Percentiles rank a stretch among this genome's conserved stretches.
These are phyloP conservation scores for Heritiera fomes DNA, from an alignment of 345 rosid species.

Conservation along the genomic window DNA sequence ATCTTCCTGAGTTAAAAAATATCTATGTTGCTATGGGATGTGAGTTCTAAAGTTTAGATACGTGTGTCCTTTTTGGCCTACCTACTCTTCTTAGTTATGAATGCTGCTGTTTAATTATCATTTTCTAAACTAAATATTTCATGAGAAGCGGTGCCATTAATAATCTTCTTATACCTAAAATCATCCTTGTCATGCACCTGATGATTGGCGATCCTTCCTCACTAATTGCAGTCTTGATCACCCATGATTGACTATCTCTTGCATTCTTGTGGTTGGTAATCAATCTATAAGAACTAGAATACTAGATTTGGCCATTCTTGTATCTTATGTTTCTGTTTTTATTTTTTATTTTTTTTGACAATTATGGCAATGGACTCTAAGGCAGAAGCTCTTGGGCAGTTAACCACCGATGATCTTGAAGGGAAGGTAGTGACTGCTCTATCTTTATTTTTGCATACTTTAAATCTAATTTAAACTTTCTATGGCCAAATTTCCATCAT, in stretches of 20 bases:
- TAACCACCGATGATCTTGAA: slow-evolving; percentile 65
- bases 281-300: not conserved
- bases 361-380: slow-evolving; percentile 75
- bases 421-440: slow-evolving; percentile 51
- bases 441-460: slow-evolving; percentile 6
- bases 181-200: not conserved
- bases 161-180: not conserved
- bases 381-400: slow-evolving; percentile 68
- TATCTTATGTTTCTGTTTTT: not conserved
- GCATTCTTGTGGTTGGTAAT: not conserved
- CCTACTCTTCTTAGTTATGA: no score
- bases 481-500: no score
- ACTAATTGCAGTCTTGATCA: not conserved
- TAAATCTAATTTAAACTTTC: not conserved
- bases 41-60: not conserved
- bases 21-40: not conserved
- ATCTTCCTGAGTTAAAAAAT: not conserved
- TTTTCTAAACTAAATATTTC: not conserved
- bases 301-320: not conserved
- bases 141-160: not conserved
- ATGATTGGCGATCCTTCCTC: not conserved
- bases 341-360: not conserved
- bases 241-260: not conserved
- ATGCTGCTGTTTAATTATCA: no score
- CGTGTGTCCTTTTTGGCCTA: not conserved